Evolutionary conservation across 1,284 basidiomycete genomes (phyloP), one percentile per base, ranked within the genome.

Genomic region (Blastosporella zonata): DNA sequence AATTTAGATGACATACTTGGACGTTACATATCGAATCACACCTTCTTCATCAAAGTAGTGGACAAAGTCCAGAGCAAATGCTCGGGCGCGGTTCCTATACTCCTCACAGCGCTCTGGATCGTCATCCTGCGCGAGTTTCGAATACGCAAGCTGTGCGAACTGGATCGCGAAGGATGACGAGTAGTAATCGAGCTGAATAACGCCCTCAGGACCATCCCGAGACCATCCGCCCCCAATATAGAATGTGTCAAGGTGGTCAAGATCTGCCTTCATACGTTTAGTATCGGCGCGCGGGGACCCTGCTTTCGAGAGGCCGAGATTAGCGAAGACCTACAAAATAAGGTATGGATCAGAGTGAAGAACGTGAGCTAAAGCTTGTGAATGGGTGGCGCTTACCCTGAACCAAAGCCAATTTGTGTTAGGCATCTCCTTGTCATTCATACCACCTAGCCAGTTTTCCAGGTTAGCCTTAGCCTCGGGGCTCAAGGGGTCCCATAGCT

Each of bases 321-420:
- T 90, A n/a, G 86, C 80, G 57, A 88, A 88, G 0, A 87, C 79
- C 81, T 84, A 49, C 38, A 15, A 42, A 47, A 15, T n/a, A 44
- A 15, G 29, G 13, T 12, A 20, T 20, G 31, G 12, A 41, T 46
- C 12, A 40, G 21, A 12, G 34, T 22, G 15, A 21, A 33, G 15
- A 12, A 9, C 12, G 2, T 12, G 20, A 22, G 2, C 22, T 37
- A 13, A 10, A 13, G 22, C n/a, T n/a, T n/a, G n/a, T n/a, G 21
- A 18, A 50, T 28, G 18, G 15, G 36, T 8, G 44, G 33, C 18
- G 12, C 77, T 42, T 51, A 82, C 86, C 50, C 86, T 73, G 67
- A 90, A 90, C 87, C 87, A 90, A 3, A 90, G 71, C 86, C 87
- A 89, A 61, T 90, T 90, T 13, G 86, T 87, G 58, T 83, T 80